Percentiles rank a stretch among this genome's conserved stretches.
These are phyloP conservation scores for Kuraishia piskuri DNA, from an alignment of 805 yeast genomes.

Conservation along the genomic window DNA sequence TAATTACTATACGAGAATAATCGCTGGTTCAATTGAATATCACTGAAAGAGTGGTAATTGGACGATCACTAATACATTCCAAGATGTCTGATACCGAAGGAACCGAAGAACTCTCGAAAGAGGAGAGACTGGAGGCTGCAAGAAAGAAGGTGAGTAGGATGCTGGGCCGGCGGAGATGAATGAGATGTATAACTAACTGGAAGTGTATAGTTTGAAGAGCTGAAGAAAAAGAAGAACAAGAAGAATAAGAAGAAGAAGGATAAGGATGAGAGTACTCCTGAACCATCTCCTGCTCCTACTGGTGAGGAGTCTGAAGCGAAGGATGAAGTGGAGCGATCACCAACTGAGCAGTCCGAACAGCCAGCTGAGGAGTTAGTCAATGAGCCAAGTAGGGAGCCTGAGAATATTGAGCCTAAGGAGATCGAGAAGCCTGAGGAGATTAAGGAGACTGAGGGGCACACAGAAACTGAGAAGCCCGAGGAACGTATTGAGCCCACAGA, in stretches of 20 bases:
- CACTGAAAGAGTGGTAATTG: not conserved
- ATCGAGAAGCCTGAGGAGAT: constrained; percentile 13
- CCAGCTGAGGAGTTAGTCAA: not conserved
- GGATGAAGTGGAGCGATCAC: constrained; percentile 1
- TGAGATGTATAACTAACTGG: constrained; percentile 1
- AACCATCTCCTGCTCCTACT: constrained; percentile 3
- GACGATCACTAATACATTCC: too few species aligned
- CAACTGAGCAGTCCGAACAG: too few species aligned
- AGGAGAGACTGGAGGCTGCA: constrained; percentile 11
- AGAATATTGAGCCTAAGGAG: constrained; percentile 10
- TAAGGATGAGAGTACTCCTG: constrained; percentile 8
- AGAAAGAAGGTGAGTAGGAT: constrained; percentile 8
- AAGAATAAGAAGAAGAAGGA: constrained; percentile 16
- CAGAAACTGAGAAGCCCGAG: not conserved
- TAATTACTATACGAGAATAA: too few species aligned
- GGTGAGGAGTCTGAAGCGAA: constrained; percentile 11
- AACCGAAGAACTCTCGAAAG: constrained; percentile 6
- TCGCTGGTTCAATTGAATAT: too few species aligned
- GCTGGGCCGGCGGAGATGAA: constrained; percentile 1
- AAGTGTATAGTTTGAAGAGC: constrained; percentile 8
- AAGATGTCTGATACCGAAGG: not conserved
- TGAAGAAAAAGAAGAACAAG: constrained; percentile 11
- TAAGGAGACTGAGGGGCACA: not conserved
- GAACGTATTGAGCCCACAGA: too few species aligned
- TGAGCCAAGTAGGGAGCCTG: constrained; percentile 1